A percentile compares a stretch with the other conserved stretches of the same genome.
phyloP scores from a whole-genome alignment of 148 eudicot species.

The Spergularia bocconei region DNA sequence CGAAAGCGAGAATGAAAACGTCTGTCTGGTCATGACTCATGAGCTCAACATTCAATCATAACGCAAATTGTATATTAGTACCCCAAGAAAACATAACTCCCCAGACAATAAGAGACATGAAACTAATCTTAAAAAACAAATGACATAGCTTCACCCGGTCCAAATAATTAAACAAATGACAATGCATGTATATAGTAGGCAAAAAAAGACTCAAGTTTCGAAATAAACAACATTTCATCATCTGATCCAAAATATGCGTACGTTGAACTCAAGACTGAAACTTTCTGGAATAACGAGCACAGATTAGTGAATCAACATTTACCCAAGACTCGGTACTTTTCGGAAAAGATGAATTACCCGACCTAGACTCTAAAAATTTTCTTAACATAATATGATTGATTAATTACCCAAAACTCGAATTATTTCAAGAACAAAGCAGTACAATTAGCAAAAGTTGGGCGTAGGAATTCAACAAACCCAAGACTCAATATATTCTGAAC shows the following conservation, averaged over 20 bases:
- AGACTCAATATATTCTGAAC: not conserved
- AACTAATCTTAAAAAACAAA: not conserved
- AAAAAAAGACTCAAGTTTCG: not conserved
- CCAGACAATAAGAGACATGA: constrained; percentile 5
- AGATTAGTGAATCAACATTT: too few relatives aligned
- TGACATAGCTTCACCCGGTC: constrained; percentile 1
- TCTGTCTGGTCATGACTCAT: not conserved
- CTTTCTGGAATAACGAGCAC: not conserved
- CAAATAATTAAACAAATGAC: not conserved
- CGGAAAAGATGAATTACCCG: too few relatives aligned
- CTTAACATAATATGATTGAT: not conserved
- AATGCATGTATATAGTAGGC: not conserved
- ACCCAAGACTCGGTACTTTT: constrained; percentile 4
- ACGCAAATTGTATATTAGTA: not conserved
- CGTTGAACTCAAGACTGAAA: constrained; percentile 3
- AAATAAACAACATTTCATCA: too few relatives aligned
- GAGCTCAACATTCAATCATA: constrained; percentile 17
- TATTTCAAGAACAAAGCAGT: not conserved
- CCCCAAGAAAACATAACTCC: not conserved
- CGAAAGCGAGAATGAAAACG: not conserved
- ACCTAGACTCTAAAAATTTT: not conserved
- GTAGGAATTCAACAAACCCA: not conserved
- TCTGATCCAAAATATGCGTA: not conserved
- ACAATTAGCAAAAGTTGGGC: too few relatives aligned
- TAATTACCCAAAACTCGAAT: not conserved